Evolutionary conservation across 441 rosid genomes (phyloP).

Genomic region (Erodium moschatum): DNA sequence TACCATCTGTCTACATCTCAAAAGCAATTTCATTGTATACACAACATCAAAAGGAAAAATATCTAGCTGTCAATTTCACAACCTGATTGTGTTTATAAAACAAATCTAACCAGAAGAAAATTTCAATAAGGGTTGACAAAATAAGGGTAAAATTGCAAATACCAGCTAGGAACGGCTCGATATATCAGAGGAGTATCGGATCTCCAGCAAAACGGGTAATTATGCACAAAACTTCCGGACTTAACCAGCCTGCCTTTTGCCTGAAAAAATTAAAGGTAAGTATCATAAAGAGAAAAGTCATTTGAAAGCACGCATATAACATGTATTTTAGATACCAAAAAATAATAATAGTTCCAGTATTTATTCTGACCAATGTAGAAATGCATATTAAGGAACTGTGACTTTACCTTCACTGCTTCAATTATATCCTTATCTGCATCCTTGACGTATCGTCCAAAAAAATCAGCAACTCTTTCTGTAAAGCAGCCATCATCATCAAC

Average conservation of each 20-base stretch:
- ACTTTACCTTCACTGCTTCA: slow-evolving; percentile 73
- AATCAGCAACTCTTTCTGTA: slow-evolving; percentile 65
- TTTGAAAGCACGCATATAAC: slow-evolving; percentile 11
- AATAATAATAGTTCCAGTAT: neutral
- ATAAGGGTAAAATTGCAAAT: slow-evolving; percentile 17
- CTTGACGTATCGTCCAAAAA: slow-evolving; percentile 70
- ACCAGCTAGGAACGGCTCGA: slow-evolving; percentile 99
- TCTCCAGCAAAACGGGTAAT: slow-evolving; percentile 92
- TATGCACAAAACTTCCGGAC: slow-evolving; percentile 69
- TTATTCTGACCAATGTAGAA: neutral
- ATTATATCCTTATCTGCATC: slow-evolving; percentile 90
- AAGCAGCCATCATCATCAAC: slow-evolving; percentile 97
- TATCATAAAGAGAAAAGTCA: slow-evolving; percentile 8
- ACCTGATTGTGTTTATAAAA: neutral
- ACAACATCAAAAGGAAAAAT: slow-evolving; percentile 4
- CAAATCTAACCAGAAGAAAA: neutral
- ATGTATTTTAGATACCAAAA: neutral
- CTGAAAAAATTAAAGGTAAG: slow-evolving; percentile 35
- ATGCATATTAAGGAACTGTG: neutral
- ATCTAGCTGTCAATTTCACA: neutral
- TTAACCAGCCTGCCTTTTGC: slow-evolving; percentile 90
- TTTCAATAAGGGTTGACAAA: neutral
- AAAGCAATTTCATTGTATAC: neutral
- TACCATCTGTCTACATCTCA: neutral
- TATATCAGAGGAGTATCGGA: slow-evolving; percentile 95